Conservation (phyloP, 257 asterid species). For the Salvia rosmarinus region DNA sequence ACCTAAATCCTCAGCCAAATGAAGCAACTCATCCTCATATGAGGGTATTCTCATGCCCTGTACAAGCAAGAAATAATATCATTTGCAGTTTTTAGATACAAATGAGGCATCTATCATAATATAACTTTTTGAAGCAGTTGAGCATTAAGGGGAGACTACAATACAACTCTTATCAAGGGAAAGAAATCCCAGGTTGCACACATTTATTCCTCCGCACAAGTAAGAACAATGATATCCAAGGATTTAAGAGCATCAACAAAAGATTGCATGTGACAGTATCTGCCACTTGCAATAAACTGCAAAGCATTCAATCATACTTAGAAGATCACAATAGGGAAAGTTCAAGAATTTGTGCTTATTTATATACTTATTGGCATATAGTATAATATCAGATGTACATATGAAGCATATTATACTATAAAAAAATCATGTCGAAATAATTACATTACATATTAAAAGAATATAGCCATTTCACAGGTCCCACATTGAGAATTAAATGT, state of each 20-base stretch:
- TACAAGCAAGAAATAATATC: constrained; percentile 34
- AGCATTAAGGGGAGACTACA: not conserved
- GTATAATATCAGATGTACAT: not conserved
- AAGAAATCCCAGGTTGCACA: constrained; percentile 2
- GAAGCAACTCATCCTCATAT: constrained; percentile 81
- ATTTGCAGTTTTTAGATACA: constrained; percentile 11
- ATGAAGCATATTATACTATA: not conserved
- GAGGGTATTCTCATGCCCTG: constrained; percentile 96
- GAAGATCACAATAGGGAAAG: not conserved
- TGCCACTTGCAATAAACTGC: constrained; percentile 19
- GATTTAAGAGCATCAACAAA: constrained; percentile 25
- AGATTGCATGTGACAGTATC: constrained; percentile 4
- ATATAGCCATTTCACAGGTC: not conserved
- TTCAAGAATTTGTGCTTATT: not conserved
- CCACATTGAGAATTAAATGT: no score
- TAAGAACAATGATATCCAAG: constrained; percentile 15
- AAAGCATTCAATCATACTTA: not conserved
- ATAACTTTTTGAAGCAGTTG: constrained; percentile 14
- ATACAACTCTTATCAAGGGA: not conserved
- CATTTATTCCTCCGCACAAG: not conserved
- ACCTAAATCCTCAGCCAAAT: constrained; percentile 92
- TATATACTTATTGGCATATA: not conserved
- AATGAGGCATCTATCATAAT: not conserved
- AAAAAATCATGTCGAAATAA: not conserved
- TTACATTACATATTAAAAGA: no score